phyloP scores from a whole-genome alignment of 768 basidiomycete genomes.

The Kwoniella botswanensis region DNA sequence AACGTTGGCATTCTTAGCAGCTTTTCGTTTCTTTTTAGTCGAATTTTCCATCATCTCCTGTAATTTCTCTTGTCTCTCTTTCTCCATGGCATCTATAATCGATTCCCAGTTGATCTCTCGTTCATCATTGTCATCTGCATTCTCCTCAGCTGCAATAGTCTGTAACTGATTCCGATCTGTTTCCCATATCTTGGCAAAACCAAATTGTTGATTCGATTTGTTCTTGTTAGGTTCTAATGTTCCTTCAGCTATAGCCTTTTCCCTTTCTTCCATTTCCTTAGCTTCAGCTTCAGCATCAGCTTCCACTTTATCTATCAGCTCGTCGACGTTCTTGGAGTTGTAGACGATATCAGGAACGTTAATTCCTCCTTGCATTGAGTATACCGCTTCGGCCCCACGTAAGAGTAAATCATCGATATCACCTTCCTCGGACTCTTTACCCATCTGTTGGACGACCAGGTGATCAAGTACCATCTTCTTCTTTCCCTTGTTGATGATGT shows the following conservation, averaged over 20 bases:
- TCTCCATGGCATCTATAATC: constrained; percentile 65
- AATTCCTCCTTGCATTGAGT: constrained; percentile 63
- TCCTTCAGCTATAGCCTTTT: constrained; percentile 65
- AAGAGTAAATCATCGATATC: constrained; percentile 88
- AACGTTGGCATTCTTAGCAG: constrained; percentile 60
- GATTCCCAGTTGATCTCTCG: constrained; percentile 78
- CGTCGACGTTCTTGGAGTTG: constrained; percentile 74
- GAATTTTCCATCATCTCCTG: constrained; percentile 66
- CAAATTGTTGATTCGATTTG: constrained; percentile 66
- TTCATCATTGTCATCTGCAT: constrained; percentile 54
- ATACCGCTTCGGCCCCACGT: constrained; percentile 84
- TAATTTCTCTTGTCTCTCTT: constrained; percentile 61
- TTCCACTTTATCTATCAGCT: constrained; percentile 83
- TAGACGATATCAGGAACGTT: constrained; percentile 70
- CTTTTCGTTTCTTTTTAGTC: constrained; percentile 71
- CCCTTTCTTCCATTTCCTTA: constrained; percentile 51
- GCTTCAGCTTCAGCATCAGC: constrained; percentile 62
- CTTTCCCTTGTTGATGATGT: constrained; percentile 90
- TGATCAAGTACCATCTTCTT: constrained; percentile 94
- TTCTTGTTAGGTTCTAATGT: constrained; percentile 62
- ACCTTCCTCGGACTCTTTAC: constrained; percentile 77
- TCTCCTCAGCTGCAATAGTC: constrained; percentile 61
- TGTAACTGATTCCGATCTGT: constrained; percentile 71
- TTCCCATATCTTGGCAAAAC: constrained; percentile 91
- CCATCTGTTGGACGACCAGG: constrained; percentile 94